A percentile compares a stretch with the other conserved stretches of the same genome.
phyloP scores from a whole-genome alignment of 2,329 filamentous ascomycete genomes.

The Epichloe typhina region DNA sequence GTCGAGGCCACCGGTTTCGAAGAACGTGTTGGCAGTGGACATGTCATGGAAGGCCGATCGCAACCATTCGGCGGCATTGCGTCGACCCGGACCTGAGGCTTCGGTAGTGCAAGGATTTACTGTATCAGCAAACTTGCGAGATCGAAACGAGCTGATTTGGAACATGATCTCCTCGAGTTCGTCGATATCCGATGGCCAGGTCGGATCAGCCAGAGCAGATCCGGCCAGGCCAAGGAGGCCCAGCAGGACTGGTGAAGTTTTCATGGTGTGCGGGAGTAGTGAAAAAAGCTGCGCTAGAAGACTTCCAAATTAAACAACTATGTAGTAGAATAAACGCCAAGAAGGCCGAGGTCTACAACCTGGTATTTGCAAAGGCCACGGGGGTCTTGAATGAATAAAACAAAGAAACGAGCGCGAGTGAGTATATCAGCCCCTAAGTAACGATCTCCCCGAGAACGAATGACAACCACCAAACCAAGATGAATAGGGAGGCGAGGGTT shows the following conservation, averaged over 20 bases:
- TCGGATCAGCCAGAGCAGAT: conserved; percentile 32
- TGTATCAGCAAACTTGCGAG: conserved; percentile 40
- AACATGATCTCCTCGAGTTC: conserved; percentile 53
- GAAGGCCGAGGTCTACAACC: too few species aligned
- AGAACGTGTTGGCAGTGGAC: conserved; percentile 37
- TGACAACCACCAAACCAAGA: background rate
- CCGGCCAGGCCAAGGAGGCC: conserved; percentile 24
- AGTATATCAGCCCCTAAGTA: too few species aligned
- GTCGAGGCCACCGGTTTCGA: conserved; percentile 40
- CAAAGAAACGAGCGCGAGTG: too few species aligned
- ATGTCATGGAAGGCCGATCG: conserved; percentile 50
- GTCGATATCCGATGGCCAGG: conserved; percentile 46
- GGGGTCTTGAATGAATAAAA: too few species aligned
- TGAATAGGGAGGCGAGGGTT: background rate
- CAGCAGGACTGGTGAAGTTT: conserved; percentile 14
- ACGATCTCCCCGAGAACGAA: too few species aligned
- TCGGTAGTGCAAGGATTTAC: conserved; percentile 44
- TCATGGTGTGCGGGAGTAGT: conserved; percentile 9
- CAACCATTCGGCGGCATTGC: conserved; percentile 49
- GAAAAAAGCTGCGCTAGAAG: background rate
- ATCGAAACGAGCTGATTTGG: conserved; percentile 40
- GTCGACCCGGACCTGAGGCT: conserved; percentile 38
- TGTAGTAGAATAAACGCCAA: background rate
- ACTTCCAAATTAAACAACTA: background rate
- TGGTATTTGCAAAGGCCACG: too few species aligned